Evolutionary conservation across 2,329 filamentous ascomycete genomes (phyloP), one percentile per base, ranked within the genome.

Genomic region (Ascochyta pisi): DNA sequence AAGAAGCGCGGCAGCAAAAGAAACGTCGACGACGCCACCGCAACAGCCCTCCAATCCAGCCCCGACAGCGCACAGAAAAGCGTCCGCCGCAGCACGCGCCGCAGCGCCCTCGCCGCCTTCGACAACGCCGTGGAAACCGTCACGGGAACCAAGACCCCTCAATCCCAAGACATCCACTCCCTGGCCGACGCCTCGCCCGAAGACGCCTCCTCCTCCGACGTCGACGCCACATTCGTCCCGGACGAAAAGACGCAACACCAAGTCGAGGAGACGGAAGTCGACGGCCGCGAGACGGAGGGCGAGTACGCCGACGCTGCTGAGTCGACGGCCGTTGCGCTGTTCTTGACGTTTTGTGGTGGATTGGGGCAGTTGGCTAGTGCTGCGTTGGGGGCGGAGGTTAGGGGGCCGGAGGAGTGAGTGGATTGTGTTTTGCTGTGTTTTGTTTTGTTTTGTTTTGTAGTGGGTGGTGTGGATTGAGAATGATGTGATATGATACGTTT

Each of bases 371-470:
- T 74, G 27, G 70, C 68, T 39, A 63, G 73, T 19, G 65, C 68
- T 24, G 69, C 70, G 38, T 57, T 76, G 16, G 75, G 75, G 8
- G 73, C 73, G 16, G 75, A 77, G 59, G 69, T 71, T 24, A 70
- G 61, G 9, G 64, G 63, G 24, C 58, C 62, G 27, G 37, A 46
- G 39, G 63, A 69, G 22, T 50, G 40, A 13, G 8, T 29, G 27
- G 6, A 3, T 19, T 19, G 19, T 19, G 19, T 3, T 19, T 19
- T 19, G 19, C 2, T 3, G 19, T 19, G 19, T 3, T 19, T 3
- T 19, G 19, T 2, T 19, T 19, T 19, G 1, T 19, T 19, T 0
- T 19, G 3, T 19, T 19, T 19, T 19, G 19, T 19, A 19, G 19
- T 19, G 19, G 19, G 19, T 19, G 19, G 19, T 19, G 19, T 19